Evolutionary conservation across 768 basidiomycete genomes (phyloP).

Genomic region (Daedaleopsis sinensis): DNA sequence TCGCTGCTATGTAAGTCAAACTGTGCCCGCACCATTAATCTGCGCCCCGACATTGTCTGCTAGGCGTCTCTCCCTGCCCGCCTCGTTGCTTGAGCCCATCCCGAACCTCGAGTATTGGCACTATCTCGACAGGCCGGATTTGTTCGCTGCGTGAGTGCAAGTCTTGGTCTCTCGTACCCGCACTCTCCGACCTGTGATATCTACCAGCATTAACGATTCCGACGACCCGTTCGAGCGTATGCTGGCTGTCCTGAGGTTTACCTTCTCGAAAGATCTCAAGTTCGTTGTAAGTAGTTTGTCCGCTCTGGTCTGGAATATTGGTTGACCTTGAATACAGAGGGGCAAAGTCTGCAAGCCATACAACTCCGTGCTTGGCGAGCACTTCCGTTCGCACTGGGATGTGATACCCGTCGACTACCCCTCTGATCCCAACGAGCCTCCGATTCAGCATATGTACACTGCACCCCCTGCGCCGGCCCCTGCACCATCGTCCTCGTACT

Average conservation of each 20-base stretch:
- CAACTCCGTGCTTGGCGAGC: slow-evolving; percentile 86
- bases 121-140: slow-evolving; percentile 88
- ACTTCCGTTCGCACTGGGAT: slow-evolving; percentile 89
- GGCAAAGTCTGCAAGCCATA: slow-evolving; percentile 95
- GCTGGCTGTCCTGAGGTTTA: slow-evolving; percentile 87
- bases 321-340: slow-evolving; percentile 49
- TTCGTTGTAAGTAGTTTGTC: slow-evolving; percentile 57
- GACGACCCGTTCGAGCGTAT: slow-evolving; percentile 93
- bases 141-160: slow-evolving; percentile 82
- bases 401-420: slow-evolving; percentile 63
- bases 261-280: slow-evolving; percentile 93
- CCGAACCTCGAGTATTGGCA: slow-evolving; percentile 98
- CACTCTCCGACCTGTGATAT: not conserved
- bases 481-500: slow-evolving; percentile 10
- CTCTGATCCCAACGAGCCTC: slow-evolving; percentile 48
- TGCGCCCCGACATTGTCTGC: slow-evolving; percentile 5
- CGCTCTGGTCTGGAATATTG: not conserved
- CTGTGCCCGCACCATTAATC: not conserved
- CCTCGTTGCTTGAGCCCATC: slow-evolving; percentile 89
- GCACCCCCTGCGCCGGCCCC: slow-evolving; percentile 26
- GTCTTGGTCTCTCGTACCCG: not conserved
- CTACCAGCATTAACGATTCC: slow-evolving; percentile 83
- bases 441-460: slow-evolving; percentile 47
- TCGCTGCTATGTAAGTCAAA: slow-evolving; percentile 81
- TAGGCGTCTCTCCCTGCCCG: slow-evolving; percentile 91